Evolutionary conservation across 164 flowering plant species (phyloP).

Genomic region (Annona squamosa): DNA sequence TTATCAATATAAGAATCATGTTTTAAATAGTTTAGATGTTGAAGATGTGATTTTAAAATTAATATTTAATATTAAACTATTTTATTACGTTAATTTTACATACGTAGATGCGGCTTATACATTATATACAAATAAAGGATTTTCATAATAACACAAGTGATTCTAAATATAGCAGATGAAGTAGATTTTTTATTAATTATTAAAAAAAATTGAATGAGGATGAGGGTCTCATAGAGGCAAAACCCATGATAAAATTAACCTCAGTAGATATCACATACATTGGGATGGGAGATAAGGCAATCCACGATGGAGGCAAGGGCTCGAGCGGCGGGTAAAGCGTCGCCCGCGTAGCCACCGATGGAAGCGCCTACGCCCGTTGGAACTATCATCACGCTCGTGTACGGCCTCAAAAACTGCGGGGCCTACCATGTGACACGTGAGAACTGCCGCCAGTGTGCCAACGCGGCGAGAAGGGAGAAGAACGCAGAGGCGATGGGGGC

Average conservation of each 20-base stretch:
- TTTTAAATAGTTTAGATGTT: no score
- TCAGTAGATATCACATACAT: slow-evolving; percentile 25
- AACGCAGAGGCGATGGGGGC: neutral
- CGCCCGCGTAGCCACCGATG: slow-evolving; percentile 93
- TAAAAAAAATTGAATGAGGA: neutral
- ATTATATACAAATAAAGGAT: no score
- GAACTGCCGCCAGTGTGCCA: neutral
- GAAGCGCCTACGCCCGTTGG: slow-evolving; percentile 88
- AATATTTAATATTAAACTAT: no score
- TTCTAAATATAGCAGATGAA: no score
- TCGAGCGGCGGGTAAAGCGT: slow-evolving; percentile 80
- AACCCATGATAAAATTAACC: neutral
- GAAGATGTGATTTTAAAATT: no score
- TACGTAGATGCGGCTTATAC: no score
- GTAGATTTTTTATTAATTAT: no score
- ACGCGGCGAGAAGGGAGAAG: neutral
- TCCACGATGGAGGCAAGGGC: slow-evolving; percentile 79
- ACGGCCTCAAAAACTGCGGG: slow-evolving; percentile 45
- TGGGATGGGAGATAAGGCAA: slow-evolving; percentile 83
- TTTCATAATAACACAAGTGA: no score
- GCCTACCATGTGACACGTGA: neutral
- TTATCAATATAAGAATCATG: no score
- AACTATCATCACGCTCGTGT: slow-evolving; percentile 81
- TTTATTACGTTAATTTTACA: no score
- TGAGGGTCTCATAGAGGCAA: neutral